Conservation (phyloP, 257 asterid genomes). For the Cordia subcordata region DNA sequence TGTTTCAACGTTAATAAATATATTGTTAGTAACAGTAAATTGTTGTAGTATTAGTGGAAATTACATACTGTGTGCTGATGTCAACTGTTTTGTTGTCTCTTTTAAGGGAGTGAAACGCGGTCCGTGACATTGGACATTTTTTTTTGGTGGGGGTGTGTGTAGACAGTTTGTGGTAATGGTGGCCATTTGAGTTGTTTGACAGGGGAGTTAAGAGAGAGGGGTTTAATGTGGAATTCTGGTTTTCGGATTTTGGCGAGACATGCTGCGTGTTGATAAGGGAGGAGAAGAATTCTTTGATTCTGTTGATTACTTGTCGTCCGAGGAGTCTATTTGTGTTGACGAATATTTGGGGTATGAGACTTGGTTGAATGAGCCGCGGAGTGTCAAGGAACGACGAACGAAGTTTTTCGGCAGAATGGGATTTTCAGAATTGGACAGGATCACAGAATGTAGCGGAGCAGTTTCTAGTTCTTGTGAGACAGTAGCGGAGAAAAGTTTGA, state of each 20-base stretch:
- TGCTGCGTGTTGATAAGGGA: conserved; percentile 41
- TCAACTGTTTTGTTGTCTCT: conserved; percentile 17
- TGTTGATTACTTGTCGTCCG: conserved; percentile 33
- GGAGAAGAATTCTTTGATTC: conserved; percentile 71
- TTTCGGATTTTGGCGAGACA: conserved; percentile 22
- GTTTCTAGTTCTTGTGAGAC: conserved; percentile 16
- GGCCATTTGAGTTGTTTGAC: conserved; percentile 15
- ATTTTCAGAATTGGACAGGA: conserved; percentile 23
- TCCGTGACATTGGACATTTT: conserved; percentile 34
- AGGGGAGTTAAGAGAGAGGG: conserved; percentile 11
- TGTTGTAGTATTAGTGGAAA: background rate
- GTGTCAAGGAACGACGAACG: conserved; percentile 54
- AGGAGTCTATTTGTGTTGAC: conserved; percentile 19
- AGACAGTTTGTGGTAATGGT: conserved; percentile 10
- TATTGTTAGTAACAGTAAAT: background rate
- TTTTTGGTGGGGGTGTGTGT: conserved; percentile 8
- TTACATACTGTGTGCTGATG: conserved; percentile 21
- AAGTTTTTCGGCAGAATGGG: conserved; percentile 47
- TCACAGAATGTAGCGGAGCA: conserved; percentile 25
- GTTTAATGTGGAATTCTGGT: conserved; percentile 33
- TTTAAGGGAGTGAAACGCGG: conserved; percentile 34
- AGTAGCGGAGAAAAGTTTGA: conserved; percentile 18
- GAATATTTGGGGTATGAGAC: conserved; percentile 33
- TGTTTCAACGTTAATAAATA: conserved; percentile 2
- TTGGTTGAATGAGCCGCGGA: conserved; percentile 64